These are phyloP conservation scores for Candida nemodendra DNA, from an alignment of 805 yeast species.

Conservation along the genomic window DNA sequence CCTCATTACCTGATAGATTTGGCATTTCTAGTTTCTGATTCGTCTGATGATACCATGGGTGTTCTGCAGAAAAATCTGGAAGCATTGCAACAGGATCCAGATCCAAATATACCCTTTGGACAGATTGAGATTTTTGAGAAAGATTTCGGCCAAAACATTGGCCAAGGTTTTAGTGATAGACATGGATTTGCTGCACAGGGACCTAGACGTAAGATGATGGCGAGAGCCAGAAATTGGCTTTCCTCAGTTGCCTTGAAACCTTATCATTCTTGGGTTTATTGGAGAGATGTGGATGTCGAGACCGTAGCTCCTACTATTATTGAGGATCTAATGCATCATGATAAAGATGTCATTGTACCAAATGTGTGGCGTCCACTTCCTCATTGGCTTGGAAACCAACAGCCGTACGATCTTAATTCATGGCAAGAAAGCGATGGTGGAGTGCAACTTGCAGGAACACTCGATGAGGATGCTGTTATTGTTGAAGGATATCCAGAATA, in stretches of 20 bases:
- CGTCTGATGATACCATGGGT: slow-evolving; percentile 83
- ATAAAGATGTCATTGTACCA: slow-evolving; percentile 90
- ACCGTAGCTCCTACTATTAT: slow-evolving; percentile 79
- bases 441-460: slow-evolving; percentile 64
- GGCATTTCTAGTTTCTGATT: slow-evolving; percentile 86
- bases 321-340: slow-evolving; percentile 91
- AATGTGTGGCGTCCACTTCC: slow-evolving; percentile 91
- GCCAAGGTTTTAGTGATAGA: slow-evolving; percentile 89
- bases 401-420: slow-evolving; percentile 80
- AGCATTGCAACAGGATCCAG: slow-evolving; percentile 63
- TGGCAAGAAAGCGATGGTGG: slow-evolving; percentile 89
- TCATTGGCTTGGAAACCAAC: slow-evolving; percentile 81
- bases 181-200: slow-evolving; percentile 98
- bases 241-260: slow-evolving; percentile 84
- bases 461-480: slow-evolving; percentile 92
- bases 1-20: slow-evolving; percentile 57
- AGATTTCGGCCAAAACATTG: slow-evolving; percentile 90
- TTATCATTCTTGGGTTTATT: slow-evolving; percentile 91
- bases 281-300: slow-evolving; percentile 99
- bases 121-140: slow-evolving; percentile 84
- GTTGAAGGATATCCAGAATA: slow-evolving; percentile 98
- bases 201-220: slow-evolving; percentile 92
- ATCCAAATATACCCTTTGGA: slow-evolving; percentile 67
- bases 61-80: slow-evolving; percentile 55
- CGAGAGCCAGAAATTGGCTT: slow-evolving; percentile 92